These are phyloP conservation scores for Saitozyma sp. DNA, from an alignment of 768 basidiomycete genomes.

Conservation along the genomic window DNA sequence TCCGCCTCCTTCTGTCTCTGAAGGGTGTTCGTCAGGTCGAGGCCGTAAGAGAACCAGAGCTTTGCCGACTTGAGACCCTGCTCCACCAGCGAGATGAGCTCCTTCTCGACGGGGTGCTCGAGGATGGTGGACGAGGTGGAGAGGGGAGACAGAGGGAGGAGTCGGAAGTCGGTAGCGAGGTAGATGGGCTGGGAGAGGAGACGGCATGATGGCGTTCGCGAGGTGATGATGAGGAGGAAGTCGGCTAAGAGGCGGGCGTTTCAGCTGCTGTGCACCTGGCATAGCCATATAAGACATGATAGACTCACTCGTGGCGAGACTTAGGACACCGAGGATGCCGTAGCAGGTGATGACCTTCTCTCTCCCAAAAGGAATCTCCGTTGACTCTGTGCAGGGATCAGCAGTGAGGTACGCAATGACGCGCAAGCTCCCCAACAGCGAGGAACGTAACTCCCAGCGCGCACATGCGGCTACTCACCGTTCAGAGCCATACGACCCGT, in stretches of 20 bases:
- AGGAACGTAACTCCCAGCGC: not conserved
- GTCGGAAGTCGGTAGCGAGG: slow-evolving; percentile 83
- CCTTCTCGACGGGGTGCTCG: slow-evolving; percentile 81
- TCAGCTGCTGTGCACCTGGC: not conserved
- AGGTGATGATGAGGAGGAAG: slow-evolving; percentile 85
- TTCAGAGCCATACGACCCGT: slow-evolving; percentile 52
- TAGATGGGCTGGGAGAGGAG: slow-evolving; percentile 85
- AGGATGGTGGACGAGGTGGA: slow-evolving; percentile 64
- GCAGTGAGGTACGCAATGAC: not conserved
- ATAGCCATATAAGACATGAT: not conserved
- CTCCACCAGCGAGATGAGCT: slow-evolving; percentile 79
- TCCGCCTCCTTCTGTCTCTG: slow-evolving; percentile 74
- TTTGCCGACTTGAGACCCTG: slow-evolving; percentile 76
- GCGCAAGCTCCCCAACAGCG: not conserved
- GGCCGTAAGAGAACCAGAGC: slow-evolving; percentile 87
- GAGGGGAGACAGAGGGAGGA: slow-evolving; percentile 78
- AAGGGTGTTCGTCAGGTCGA: slow-evolving; percentile 82
- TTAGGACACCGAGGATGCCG: slow-evolving; percentile 58
- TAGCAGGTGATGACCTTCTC: slow-evolving; percentile 55
- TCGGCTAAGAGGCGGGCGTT: slow-evolving; percentile 64
- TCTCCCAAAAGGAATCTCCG: slow-evolving; percentile 39
- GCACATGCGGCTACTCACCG: slow-evolving; percentile 40
- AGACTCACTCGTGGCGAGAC: slow-evolving; percentile 54
- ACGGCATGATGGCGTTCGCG: slow-evolving; percentile 71
- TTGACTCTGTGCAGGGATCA: slow-evolving; percentile 13